phyloP scores from a whole-genome alignment of 108 stramenopile species.

The Skeletonema tropicum region DNA sequence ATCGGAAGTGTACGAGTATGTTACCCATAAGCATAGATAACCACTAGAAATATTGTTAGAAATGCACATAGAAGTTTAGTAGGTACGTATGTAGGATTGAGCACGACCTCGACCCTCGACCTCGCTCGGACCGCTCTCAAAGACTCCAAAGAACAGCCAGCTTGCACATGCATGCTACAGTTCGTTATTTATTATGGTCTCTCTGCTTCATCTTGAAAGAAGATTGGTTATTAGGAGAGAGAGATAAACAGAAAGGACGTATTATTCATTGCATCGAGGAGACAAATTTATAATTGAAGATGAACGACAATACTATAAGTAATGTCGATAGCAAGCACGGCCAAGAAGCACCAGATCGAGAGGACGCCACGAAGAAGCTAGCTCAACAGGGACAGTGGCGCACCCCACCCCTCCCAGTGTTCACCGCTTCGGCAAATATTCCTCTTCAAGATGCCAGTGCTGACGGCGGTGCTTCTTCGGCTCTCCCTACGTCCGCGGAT shows the following conservation, averaged over 20 bases:
- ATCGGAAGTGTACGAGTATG: not conserved
- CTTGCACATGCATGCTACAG: too few relatives aligned
- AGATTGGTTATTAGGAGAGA: too few relatives aligned
- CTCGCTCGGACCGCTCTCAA: too few relatives aligned
- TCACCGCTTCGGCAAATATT: conserved; percentile 40
- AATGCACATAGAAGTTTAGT: too few relatives aligned
- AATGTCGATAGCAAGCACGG: not conserved
- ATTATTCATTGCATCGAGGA: too few relatives aligned
- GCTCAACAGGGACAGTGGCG: conserved; percentile 88
- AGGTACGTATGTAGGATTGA: too few relatives aligned
- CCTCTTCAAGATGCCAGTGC: not conserved
- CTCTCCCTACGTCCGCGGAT: conserved; percentile 60
- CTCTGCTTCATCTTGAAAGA: too few relatives aligned
- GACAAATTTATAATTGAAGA: too few relatives aligned
- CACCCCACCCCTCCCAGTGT: conserved; percentile 80
- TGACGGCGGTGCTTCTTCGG: conserved; percentile 17
- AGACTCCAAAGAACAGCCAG: too few relatives aligned
- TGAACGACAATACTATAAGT: not conserved
- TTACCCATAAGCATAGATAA: not conserved
- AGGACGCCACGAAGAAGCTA: conserved; percentile 63
- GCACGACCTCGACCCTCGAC: too few relatives aligned
- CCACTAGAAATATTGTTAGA: not conserved
- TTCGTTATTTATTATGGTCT: too few relatives aligned
- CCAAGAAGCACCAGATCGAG: conserved; percentile 6
- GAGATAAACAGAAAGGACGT: too few relatives aligned